Base-by-base conservation (phyloP, 345 rosid species). In the Hirschfeldia incana region DNA sequence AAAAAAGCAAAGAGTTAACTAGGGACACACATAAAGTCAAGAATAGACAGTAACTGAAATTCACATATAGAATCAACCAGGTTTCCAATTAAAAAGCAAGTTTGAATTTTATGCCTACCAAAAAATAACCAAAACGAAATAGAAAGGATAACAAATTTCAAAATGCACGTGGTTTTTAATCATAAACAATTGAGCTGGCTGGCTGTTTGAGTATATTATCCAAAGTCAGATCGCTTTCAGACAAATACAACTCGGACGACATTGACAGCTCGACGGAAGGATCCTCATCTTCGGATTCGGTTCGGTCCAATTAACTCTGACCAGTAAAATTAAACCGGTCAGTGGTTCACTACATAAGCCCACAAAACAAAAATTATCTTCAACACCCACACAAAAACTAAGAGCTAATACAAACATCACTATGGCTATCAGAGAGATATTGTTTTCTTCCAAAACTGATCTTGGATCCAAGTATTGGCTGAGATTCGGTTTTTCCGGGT, bases 151-250 rank as follows among this genome's bases (percentile, higher is more conserved):
- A 64, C 16, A 63, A 74, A 51, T 30, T 21, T 8, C 2, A 8
- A 39, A 51, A 53, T 5, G 78, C 72, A 74, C 65, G 71, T 65
- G 78, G 11, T 5, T 75, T 17, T 75, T 51, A 65, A 6, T 27
- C 42, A 34, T 36, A 74, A 65, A 75, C 78, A 74, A 5, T 10
- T 34, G 65, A 65, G 65, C 78, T 74, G 71, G 65, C 78, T 74
- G 71, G 39, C 57, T 15, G 13, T 64, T 65, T 65, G 51, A 74
- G 32, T 21, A 32, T 65, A 36, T 51, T 53, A 65, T 74, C 78
- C 17, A 53, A 65, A 75, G 78, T 65, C 57, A 65, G 72, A 75
- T 65, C 65, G 72, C 78, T 75, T 75, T 75, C 78, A 53, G 78
- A 66, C 78, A 66, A 55, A 65, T 36, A 66, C 65, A 70, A 75